Conservation (phyloP, 768 basidiomycete genomes). For the Favolaschia claudopus region DNA sequence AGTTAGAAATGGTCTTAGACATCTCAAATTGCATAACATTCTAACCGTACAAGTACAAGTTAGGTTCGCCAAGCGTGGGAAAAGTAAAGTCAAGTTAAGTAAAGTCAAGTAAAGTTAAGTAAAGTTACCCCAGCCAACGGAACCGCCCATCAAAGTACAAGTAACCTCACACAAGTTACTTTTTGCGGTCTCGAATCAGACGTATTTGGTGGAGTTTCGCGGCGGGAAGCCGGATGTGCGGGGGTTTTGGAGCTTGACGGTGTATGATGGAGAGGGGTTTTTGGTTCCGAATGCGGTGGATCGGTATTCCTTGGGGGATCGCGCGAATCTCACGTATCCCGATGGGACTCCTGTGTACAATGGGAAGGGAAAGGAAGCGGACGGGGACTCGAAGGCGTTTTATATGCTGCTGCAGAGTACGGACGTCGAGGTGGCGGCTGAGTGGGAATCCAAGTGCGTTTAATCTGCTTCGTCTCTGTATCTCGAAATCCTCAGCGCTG, state of each 20-base stretch:
- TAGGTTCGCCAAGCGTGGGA: too few species aligned
- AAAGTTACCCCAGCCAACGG: too few species aligned
- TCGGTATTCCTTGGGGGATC: slow-evolving; percentile 2
- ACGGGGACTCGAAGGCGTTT: background rate
- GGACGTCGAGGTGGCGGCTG: background rate
- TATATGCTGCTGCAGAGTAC: slow-evolving; percentile 15
- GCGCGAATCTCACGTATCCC: slow-evolving; percentile 12
- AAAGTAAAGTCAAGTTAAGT: too few species aligned
- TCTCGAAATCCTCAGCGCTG: too few species aligned
- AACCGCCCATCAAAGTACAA: too few species aligned
- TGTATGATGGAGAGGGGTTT: slow-evolving; percentile 13
- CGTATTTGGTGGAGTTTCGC: slow-evolving; percentile 8
- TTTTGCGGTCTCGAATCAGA: too few species aligned
- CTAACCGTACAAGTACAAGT: too few species aligned
- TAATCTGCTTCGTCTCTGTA: background rate
- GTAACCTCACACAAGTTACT: too few species aligned
- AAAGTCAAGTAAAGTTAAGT: too few species aligned
- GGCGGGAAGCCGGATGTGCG: slow-evolving; percentile 9
- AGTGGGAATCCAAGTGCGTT: slow-evolving; percentile 20
- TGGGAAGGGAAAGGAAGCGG: background rate
- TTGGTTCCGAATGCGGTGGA: slow-evolving; percentile 2
- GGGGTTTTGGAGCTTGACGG: slow-evolving; percentile 21
- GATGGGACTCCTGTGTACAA: slow-evolving; percentile 2
- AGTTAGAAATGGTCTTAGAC: too few species aligned
- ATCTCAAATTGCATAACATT: too few species aligned